Evolutionary conservation across 768 basidiomycete genomes (phyloP), one percentile per base, ranked within the genome.

Genomic region (Suillus spraguei): DNA sequence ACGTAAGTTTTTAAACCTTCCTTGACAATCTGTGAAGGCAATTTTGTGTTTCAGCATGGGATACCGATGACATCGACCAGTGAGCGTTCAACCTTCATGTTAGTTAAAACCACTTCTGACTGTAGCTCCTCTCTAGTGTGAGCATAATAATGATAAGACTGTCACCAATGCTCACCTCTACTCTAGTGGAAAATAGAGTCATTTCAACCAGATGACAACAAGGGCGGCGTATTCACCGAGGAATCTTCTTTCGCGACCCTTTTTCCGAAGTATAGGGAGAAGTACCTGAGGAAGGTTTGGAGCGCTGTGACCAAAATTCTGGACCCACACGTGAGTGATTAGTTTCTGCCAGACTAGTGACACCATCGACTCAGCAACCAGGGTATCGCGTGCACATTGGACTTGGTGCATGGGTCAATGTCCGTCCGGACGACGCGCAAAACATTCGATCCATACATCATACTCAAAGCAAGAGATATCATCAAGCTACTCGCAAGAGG

Each of bases 11-110:
- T 36, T 2, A 24, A 22, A 17, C 33, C 4, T 17, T 22, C 28
- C 16, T n/a, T 2, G 13, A 2, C 63, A 6, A 41, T 16, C 11
- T 28, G 9, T 24, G 49, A 58, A 50, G 32, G 50, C 64, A 71
- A 61, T 54, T 52, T 59, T 58, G 73, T 66, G 56, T 62, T 38
- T 64, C 65, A 98, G 97, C 96, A 72, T 99, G 97, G 97, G 97
- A 99, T 73, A 98, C 96, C 50, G 96, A 98, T 75, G 97, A 97
- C 70, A 95, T 98, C 77, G 93, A 98, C 83, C 96, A 97, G 95
- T 97, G 74, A 88, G 95, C 75, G 9, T n/a, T 50, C 28, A 28
- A 35, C 58, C 58, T 49, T 35, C 28, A 52, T 66, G 36, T 38
- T 46, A 54, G 49, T 50, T 44, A 58, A 64, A 41, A 60, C 44